phyloP scores from a whole-genome alignment of 306 rosid species.

The Quercus cerris region DNA sequence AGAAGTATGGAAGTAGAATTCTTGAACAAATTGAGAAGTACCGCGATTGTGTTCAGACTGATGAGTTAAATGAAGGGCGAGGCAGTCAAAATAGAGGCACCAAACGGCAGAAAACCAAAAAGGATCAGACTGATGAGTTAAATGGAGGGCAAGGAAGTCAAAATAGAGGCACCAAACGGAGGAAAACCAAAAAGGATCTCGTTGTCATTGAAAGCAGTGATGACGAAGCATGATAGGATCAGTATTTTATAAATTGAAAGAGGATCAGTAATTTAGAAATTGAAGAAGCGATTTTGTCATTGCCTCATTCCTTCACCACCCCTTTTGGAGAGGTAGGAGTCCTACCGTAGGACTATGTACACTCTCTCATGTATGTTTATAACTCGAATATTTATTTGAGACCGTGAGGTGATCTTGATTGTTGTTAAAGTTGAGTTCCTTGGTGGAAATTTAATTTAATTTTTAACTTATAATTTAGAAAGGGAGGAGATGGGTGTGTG shows the following conservation, averaged over 20 bases:
- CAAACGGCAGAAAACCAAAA: constrained; percentile 60
- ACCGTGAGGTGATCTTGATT: no score
- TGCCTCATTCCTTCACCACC: no score
- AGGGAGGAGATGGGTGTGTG: no score
- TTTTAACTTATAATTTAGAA: no score
- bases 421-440: no score
- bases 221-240: constrained; percentile 49
- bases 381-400: no score
- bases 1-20: constrained; percentile 70
- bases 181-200: constrained; percentile 49
- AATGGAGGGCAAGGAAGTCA: constrained; percentile 40
- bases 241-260: background rate
- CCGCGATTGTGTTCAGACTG: constrained; percentile 29
- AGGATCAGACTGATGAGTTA: constrained; percentile 25
- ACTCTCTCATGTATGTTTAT: no score
- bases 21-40: constrained; percentile 51
- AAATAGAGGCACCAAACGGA: constrained; percentile 50
- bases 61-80: constrained; percentile 32
- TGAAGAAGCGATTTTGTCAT: no score
- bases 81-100: constrained; percentile 39
- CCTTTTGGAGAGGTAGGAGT: no score
- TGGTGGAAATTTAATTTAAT: no score
- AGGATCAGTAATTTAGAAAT: background rate
- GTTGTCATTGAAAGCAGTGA: constrained; percentile 75
- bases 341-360: no score